Percentiles rank a stretch among this genome's conserved stretches.
Conservation (phyloP, 371 early-diverging fungal species). For the Syncephalis plumigaleata region DNA sequence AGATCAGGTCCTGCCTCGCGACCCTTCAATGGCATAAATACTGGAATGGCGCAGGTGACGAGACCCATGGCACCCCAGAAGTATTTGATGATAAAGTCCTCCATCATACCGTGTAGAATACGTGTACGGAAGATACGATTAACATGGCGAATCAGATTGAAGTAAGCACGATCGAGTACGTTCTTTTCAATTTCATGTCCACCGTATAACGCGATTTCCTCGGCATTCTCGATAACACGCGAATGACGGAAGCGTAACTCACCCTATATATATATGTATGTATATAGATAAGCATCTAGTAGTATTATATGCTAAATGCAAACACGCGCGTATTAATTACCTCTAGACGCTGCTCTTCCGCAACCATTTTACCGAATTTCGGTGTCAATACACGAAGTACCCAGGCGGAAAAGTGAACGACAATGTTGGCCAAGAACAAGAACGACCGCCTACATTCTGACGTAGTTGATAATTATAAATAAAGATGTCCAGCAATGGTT, state of each 20-base stretch:
- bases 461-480: slow-evolving; percentile 74
- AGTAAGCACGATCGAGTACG: slow-evolving; percentile 58
- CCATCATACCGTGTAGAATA: slow-evolving; percentile 73
- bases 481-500: slow-evolving; percentile 72
- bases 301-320: too few relatives aligned
- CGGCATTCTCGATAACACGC: slow-evolving; percentile 70
- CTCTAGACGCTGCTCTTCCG: slow-evolving; percentile 53
- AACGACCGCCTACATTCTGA: slow-evolving; percentile 62
- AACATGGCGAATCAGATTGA: slow-evolving; percentile 58
- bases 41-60: slow-evolving; percentile 75
- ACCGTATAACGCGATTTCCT: slow-evolving; percentile 75
- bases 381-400: slow-evolving; percentile 67
- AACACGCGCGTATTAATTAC: too few relatives aligned
- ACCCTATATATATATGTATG: slow-evolving; percentile 45
- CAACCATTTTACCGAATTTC: slow-evolving; percentile 75
- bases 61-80: slow-evolving; percentile 92
- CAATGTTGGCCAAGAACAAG: slow-evolving; percentile 40
- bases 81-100: slow-evolving; percentile 83
- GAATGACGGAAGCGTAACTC: slow-evolving; percentile 80
- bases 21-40: slow-evolving; percentile 54
- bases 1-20: slow-evolving; percentile 18
- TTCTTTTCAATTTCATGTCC: slow-evolving; percentile 60
- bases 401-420: slow-evolving; percentile 50
- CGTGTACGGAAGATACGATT: slow-evolving; percentile 60
- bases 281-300: neutral